phyloP scores from a whole-genome alignment of 2,329 filamentous ascomycete genomes.

The Neopestalotiopsis clavispora region DNA sequence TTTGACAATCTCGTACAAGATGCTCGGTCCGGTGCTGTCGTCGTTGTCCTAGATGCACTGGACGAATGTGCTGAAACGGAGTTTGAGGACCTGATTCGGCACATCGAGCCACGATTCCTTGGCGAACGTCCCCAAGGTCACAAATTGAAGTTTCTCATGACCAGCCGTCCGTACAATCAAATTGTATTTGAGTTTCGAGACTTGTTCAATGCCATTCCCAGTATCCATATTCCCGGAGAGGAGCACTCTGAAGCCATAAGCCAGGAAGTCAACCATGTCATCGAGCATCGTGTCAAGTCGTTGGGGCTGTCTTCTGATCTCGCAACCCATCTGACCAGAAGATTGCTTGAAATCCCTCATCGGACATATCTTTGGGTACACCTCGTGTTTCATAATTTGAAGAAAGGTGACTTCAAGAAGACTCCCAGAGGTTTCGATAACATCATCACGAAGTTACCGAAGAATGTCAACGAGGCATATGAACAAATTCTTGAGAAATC shows the following conservation, averaged over 20 bases:
- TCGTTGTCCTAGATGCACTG: conserved; percentile 44
- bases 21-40: conserved; percentile 32
- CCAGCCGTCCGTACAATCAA: conserved; percentile 38
- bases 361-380: conserved; percentile 45
- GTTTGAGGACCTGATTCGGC: conserved; percentile 25
- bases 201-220: not conserved
- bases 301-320: conserved; percentile 24
- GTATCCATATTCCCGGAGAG: conserved; percentile 41
- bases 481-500: conserved; percentile 33
- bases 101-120: not conserved
- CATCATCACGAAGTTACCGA: conserved; percentile 30
- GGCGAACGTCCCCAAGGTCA: not conserved
- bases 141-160: conserved; percentile 39
- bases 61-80: conserved; percentile 41
- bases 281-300: conserved; percentile 31
- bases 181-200: conserved; percentile 32
- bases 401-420: conserved; percentile 15
- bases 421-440: conserved; percentile 22
- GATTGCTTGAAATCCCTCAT: conserved; percentile 26
- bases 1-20: conserved; percentile 33
- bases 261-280: conserved; percentile 40
- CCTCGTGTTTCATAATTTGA: conserved; percentile 39
- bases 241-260: conserved; percentile 40
- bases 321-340: conserved; percentile 25
- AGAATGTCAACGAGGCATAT: conserved; percentile 35